Evolutionary conservation across 106 monocot species (phyloP).

Genomic region (Cymbidium sinense): DNA sequence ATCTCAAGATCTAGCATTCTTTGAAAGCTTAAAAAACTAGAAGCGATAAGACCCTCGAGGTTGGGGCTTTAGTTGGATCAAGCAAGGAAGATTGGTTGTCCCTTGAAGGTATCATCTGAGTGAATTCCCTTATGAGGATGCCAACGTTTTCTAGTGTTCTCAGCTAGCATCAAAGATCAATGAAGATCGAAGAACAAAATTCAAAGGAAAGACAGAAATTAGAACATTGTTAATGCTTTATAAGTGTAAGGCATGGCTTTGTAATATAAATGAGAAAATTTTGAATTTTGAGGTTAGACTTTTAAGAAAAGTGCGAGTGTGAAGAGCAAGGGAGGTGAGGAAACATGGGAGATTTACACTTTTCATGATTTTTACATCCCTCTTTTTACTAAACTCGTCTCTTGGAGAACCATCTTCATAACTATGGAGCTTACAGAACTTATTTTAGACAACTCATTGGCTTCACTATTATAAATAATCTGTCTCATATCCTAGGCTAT

Average conservation of each 20-base stretch:
- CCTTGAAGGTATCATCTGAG: constrained; percentile 46
- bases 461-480: not conserved
- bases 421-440: not conserved
- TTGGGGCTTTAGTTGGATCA: not conserved
- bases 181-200: constrained; percentile 4
- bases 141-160: constrained; percentile 26
- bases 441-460: not conserved
- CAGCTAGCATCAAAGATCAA: constrained; percentile 37
- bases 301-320: not conserved
- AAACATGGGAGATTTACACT: not conserved
- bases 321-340: not conserved
- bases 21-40: constrained; percentile 39
- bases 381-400: too few species aligned
- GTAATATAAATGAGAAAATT: not conserved
- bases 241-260: not conserved
- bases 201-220: not conserved
- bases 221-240: not conserved
- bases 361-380: not conserved
- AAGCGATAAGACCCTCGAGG: constrained; percentile 5
- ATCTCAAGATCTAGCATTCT: constrained; percentile 8
- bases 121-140: constrained; percentile 43
- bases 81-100: constrained; percentile 40
- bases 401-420: not conserved
- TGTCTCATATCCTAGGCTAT: not conserved
- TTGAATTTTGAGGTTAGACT: too few species aligned